Percentiles rank a stretch among this genome's conserved stretches.
Conservation (phyloP, 768 basidiomycete genomes). For the Peribolospora baueri region DNA sequence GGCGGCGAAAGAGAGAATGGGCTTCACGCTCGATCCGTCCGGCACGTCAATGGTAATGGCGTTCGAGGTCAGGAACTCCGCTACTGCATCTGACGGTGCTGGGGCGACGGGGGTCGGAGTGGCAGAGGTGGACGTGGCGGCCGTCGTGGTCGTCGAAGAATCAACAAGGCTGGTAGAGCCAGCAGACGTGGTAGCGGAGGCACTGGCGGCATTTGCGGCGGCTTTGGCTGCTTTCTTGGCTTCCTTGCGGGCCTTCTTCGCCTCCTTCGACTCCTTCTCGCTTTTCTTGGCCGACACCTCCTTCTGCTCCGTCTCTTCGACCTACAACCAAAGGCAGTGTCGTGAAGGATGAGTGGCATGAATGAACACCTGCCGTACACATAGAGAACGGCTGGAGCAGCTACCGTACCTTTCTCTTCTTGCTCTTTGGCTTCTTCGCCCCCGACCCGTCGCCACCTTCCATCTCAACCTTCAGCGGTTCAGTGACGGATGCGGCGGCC, state of each 20-base stretch:
- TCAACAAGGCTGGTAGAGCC: slow-evolving; percentile 9
- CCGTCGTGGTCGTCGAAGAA: slow-evolving; percentile 9
- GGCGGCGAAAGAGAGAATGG: slow-evolving; percentile 49
- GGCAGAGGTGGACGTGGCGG: slow-evolving; percentile 17
- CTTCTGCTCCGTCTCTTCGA: too few species aligned
- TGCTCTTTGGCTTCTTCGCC: slow-evolving; percentile 6
- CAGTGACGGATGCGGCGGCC: neutral
- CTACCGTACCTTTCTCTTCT: neutral
- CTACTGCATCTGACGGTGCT: slow-evolving; percentile 10
- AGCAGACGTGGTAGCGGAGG: slow-evolving; percentile 2
- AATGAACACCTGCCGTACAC: too few species aligned
- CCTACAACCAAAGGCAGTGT: too few species aligned
- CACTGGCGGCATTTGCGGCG: neutral
- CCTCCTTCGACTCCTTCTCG: slow-evolving; percentile 8
- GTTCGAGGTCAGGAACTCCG: slow-evolving; percentile 40
- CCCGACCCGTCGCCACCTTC: neutral
- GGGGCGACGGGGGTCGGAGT: slow-evolving; percentile 25
- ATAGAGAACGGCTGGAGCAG: neutral
- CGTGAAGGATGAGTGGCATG: neutral
- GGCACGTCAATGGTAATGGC: slow-evolving; percentile 45
- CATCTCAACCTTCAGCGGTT: neutral
- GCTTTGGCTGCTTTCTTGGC: slow-evolving; percentile 12
- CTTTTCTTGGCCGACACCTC: neutral
- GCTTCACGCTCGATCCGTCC: slow-evolving; percentile 27
- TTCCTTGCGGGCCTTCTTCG: slow-evolving; percentile 12